These are phyloP conservation scores for Lasiosphaeria miniovina DNA, from an alignment of 495 filamentous ascomycete species.

Conservation along the genomic window DNA sequence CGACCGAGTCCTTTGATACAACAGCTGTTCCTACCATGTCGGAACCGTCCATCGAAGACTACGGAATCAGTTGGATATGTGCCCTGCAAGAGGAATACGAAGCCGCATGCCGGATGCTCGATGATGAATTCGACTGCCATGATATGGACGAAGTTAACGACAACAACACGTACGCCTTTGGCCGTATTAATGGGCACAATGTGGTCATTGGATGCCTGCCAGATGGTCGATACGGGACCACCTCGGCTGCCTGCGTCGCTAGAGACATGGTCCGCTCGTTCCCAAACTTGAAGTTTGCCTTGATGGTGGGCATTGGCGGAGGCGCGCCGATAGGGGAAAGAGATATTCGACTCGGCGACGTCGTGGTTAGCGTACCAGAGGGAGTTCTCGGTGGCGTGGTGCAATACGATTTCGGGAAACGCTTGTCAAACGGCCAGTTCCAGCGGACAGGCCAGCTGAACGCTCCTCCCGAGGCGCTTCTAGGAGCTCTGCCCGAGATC, in stretches of 20 bases:
- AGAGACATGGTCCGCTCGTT: constrained; percentile 37
- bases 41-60: neutral
- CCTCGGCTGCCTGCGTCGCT: constrained; percentile 28
- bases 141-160: constrained; percentile 53
- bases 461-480: constrained; percentile 23
- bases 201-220: constrained; percentile 35
- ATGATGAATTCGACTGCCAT: constrained; percentile 9
- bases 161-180: constrained; percentile 38
- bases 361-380: constrained; percentile 37
- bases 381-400: constrained; percentile 29
- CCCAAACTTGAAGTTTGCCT: constrained; percentile 34
- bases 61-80: neutral
- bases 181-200: constrained; percentile 42
- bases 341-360: constrained; percentile 41
- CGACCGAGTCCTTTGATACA: neutral
- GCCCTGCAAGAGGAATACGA: neutral
- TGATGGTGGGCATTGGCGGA: constrained; percentile 52
- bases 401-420: constrained; percentile 38
- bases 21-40: neutral
- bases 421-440: constrained; percentile 17
- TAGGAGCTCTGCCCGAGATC: constrained; percentile 5
- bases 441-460: constrained; percentile 24
- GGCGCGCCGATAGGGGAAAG: constrained; percentile 31
- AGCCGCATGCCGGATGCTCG: neutral
- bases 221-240: constrained; percentile 32